Conservation (phyloP, 495 filamentous ascomycete genomes). For the Terfezia boudieri region DNA sequence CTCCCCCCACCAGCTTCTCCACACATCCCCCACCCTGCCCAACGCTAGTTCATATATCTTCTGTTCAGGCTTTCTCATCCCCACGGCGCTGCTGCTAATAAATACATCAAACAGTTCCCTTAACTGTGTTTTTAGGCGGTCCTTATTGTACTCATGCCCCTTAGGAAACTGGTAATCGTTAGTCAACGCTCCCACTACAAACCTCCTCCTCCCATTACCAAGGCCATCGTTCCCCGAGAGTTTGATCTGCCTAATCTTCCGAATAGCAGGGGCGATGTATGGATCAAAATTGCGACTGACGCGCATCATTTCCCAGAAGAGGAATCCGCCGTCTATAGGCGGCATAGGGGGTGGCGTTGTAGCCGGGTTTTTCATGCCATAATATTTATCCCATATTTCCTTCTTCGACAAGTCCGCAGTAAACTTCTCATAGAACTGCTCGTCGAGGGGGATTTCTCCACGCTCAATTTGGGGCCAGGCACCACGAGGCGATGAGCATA, state of each 20-base stretch:
- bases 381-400: neutral
- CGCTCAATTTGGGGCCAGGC: conserved; percentile 71
- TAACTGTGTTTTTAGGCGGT: conserved; percentile 22
- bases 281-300: conserved; percentile 49
- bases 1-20: conserved; percentile 17
- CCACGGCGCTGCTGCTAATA: conserved; percentile 63
- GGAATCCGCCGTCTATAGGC: conserved; percentile 47
- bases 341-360: conserved; percentile 25
- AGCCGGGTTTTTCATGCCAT: conserved; percentile 27
- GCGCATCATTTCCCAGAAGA: conserved; percentile 90
- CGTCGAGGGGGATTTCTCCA: conserved; percentile 48
- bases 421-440: conserved; percentile 55
- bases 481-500: conserved; percentile 49
- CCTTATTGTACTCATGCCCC: conserved; percentile 31
- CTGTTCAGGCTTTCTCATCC: conserved; percentile 68
- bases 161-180: conserved; percentile 72
- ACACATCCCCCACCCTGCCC: conserved; percentile 23
- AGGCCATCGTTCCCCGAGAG: neutral
- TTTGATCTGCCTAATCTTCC: conserved; percentile 31
- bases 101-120: conserved; percentile 56
- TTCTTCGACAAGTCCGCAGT: conserved; percentile 35
- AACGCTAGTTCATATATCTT: conserved; percentile 59
- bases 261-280: conserved; percentile 69
- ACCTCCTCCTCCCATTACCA: conserved; percentile 24
- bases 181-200: conserved; percentile 58